Conservation (phyloP, 345 rosid species). For the Draba incana region DNA sequence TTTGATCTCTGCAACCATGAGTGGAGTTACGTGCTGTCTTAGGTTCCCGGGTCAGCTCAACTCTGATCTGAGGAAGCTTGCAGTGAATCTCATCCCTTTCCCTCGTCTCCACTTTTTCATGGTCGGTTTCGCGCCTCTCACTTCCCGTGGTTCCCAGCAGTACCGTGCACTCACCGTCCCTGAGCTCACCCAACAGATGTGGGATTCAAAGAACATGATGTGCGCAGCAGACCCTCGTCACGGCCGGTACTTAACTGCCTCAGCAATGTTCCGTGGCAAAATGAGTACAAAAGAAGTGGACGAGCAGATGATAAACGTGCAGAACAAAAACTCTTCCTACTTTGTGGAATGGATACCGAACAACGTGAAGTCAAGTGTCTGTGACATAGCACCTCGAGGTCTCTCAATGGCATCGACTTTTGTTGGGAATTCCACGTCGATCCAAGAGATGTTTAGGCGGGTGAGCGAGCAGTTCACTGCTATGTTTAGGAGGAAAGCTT, state of each 20-base stretch:
- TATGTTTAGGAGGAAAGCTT: slow-evolving; percentile 88
- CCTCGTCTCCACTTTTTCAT: slow-evolving; percentile 83
- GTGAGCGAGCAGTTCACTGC: slow-evolving; percentile 89
- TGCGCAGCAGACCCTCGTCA: slow-evolving; percentile 80
- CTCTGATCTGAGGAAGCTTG: slow-evolving; percentile 82
- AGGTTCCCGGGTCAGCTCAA: slow-evolving; percentile 85
- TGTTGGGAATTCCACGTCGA: slow-evolving; percentile 76
- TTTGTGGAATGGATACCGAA: slow-evolving; percentile 85
- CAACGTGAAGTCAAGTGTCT: slow-evolving; percentile 82
- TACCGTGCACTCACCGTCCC: slow-evolving; percentile 75
- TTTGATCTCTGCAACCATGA: slow-evolving; percentile 79
- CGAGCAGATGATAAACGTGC: slow-evolving; percentile 85
- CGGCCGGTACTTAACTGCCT: slow-evolving; percentile 73
- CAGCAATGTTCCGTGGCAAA: slow-evolving; percentile 84
- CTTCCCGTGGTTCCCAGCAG: slow-evolving; percentile 79
- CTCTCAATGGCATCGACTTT: slow-evolving; percentile 80
- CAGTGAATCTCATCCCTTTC: slow-evolving; percentile 78
- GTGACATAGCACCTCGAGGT: slow-evolving; percentile 82
- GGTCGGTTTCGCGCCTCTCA: slow-evolving; percentile 79
- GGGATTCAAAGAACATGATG: slow-evolving; percentile 91
- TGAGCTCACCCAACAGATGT: slow-evolving; percentile 85
- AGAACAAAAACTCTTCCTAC: slow-evolving; percentile 84
- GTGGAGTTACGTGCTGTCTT: slow-evolving; percentile 83
- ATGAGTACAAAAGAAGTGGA: slow-evolving; percentile 90
- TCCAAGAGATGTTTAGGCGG: slow-evolving; percentile 84